These are phyloP conservation scores for Acanthamoeba quina DNA, from an alignment of 208 protist species.

Conservation along the genomic window DNA sequence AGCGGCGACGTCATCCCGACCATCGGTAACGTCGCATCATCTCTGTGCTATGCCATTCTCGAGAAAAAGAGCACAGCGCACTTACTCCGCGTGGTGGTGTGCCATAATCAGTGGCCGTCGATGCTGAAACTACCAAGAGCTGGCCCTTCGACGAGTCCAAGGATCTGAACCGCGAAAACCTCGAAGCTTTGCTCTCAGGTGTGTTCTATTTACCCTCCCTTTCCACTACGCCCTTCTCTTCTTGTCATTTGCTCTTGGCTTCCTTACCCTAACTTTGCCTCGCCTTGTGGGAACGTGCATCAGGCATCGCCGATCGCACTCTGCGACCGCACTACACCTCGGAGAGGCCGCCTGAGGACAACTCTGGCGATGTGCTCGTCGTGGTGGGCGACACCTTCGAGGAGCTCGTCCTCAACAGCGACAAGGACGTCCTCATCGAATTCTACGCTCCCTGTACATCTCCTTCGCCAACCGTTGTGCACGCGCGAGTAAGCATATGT, in stretches of 20 bases:
- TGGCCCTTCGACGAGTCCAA: slow-evolving; percentile 35
- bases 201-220: background rate
- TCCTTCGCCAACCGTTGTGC: too few species aligned
- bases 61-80: background rate
- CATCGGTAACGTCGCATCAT: background rate
- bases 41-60: background rate
- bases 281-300: background rate
- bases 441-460: slow-evolving; percentile 94
- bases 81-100: background rate
- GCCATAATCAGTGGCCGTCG: background rate
- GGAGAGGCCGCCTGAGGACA: slow-evolving; percentile 77
- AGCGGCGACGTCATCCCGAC: slow-evolving; percentile 37
- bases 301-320: slow-evolving; percentile 8
- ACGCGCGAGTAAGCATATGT: too few species aligned
- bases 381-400: slow-evolving; percentile 82
- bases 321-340: slow-evolving; percentile 66
- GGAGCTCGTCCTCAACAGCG: slow-evolving; percentile 78
- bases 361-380: slow-evolving; percentile 73
- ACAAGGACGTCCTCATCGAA: slow-evolving; percentile 91
- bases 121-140: slow-evolving; percentile 50
- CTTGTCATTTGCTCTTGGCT: too few species aligned
- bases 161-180: slow-evolving; percentile 14
- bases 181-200: slow-evolving; percentile 3
- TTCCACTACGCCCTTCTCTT: background rate
- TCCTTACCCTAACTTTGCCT: too few species aligned